Base-by-base conservation (phyloP, 2,329 filamentous ascomycete species). In the Penicillium sp. region DNA sequence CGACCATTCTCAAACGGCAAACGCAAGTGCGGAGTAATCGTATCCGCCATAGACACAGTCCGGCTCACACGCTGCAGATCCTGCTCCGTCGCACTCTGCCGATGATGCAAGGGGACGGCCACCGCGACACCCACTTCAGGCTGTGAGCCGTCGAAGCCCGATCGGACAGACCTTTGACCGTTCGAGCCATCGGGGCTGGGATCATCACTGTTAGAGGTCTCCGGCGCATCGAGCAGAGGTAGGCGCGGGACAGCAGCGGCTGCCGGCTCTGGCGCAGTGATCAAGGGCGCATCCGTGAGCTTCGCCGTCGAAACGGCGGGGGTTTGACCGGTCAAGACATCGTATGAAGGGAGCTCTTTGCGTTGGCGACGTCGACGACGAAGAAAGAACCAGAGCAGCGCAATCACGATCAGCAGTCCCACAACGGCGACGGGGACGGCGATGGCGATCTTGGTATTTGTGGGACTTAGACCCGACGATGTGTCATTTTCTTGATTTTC, bases 391-490 rank as follows among this genome's bases (percentile, higher is more conserved):
- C 56, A 52, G 3, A 56, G 11, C 6, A 60, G 25, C 1, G 45
- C 50, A 15, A 43, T 39, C 30, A 62, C 40, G 12, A 56, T 36
- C 5, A 50, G 36, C n/a, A 54, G 39, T 2, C 57, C 57, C 17
- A 59, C 45, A 14, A 61, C 36, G 15, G 57, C 44, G 27, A 62
- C 40, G n/a, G 59, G 59, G n/a, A 62, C 40, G n/a, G 54, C 57
- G 27, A 61, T 61, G 29, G 59, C 57, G 27, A 62, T 37, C 39
- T 55, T 58, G 6, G 45, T 60, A 16, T 37, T 48, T 23, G 43
- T 52, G 16, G 50, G 48, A 12, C 22, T 30, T 9, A 41, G 30
- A 4, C 39, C 35, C 10, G 48, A 44, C 11, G 27, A 38, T 7
- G 32, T 9, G 29, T 36, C 25, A 20, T n/a, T n/a, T n/a, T 22